Evolutionary conservation across 352 stramenopile genomes (phyloP), one percentile per base, ranked within the genome.

Genomic region (Pythium sp.): DNA sequence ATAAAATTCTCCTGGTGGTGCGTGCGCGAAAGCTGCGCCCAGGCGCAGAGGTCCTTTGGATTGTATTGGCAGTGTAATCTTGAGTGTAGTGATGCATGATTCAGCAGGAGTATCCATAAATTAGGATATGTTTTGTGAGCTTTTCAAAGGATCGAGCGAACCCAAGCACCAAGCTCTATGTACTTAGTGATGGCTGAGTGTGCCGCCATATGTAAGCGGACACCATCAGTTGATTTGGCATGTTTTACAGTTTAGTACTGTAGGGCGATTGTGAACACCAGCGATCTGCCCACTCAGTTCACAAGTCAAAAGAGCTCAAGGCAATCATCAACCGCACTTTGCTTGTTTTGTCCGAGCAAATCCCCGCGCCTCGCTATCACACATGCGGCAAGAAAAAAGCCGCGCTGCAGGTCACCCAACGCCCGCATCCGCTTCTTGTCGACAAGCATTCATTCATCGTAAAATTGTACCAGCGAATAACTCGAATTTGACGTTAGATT

Each of bases 1-100:
- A 54, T 54, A 65, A 58, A 65, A 28, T 65, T 65, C 60, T 65
- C 14, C 58, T 64, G 58, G 36, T 3, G 36, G 36, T 11, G 36
- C 30, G 36, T 6, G 36, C 26, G 28, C 43, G 36, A n/a, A 20
- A 5, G 41, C 41, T 47, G 41, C 5, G 4, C 14, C 15, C 41
- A 47, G 41, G 41, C 41, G 41, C 14, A 47, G 41, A 47, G 41
- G 5, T 43, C 36, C 3, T 43, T 43, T 18, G 36, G 14, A 60
- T 60, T 43, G 28, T 7, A 26, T 6, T 43, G 18, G 11, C 15
- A 2, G 2, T 41, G 28, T 41, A 8, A 59, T 59, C 28, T 24
- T 11, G 54, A 3, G 26, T 26, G n/a, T 7, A 14, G 24, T 58
- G 53, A 38, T 47, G 6, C 22, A 26, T 54, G 11, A 26, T 26